Base-by-base conservation (phyloP, 1,284 basidiomycete species). In the Ganoderma sinense region DNA sequence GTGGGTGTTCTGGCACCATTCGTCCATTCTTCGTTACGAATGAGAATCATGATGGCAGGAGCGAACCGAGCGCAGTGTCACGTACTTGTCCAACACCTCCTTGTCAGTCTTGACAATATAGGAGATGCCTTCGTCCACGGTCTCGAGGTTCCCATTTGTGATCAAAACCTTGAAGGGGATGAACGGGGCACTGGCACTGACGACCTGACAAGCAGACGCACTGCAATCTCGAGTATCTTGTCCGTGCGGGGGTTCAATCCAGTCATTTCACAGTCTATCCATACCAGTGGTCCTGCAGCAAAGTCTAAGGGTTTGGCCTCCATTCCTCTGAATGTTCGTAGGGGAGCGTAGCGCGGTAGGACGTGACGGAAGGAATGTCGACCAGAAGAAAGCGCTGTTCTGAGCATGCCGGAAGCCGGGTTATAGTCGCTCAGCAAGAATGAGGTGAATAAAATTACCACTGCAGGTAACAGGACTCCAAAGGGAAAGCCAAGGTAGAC, bases 241-340 rank as follows among this genome's bases (percentile, higher is more conserved):
- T 96, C 92, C 39, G 79, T 88, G 36, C 86, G 84, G 4, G 86
- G 85, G 76, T 92, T 81, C 29, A 91, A 79, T 5, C 90, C 91
- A 1, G 94, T 95, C 95, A 96, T 96, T 81, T 96, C 94, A 76
- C 94, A 94, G 78, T 96, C 95, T 63, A 96, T 88, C 94, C 94
- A 96, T 1, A 96, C 93, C 62, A 96, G 81, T 11, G 95, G 94
- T 0, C 93, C 92, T 23, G 88, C 85, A 7, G 82, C 75, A 58
- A 84, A 87, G 68, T 83, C 81, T 36, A 90, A 56, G 0, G 77
- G 73, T 58, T 68, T 66, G 7, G 33, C 39, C 23, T 71, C 70
- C 72, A 71, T 73, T 40, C 48, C 64, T 41, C 66, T 66, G n/a
- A 71, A 60, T 13, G 55, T 58, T 74, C 70, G 67, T 68, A 62